Evolutionary conservation across 345 rosid species (phyloP).

Genomic region (Lepidium sativum): DNA sequence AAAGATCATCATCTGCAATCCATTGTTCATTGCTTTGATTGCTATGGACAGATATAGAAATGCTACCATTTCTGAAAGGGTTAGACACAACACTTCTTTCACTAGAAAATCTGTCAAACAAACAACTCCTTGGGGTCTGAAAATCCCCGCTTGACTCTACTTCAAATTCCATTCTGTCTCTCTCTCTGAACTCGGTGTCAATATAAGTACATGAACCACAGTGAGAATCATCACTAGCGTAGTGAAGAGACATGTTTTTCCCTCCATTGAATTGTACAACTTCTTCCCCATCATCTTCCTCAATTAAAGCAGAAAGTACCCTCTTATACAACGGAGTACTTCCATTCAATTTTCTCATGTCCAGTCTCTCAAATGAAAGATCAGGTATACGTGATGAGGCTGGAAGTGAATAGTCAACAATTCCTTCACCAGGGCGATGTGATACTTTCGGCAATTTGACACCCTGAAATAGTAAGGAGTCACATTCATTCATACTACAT

Average conservation of each 20-base stretch:
- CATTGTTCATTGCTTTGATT: conserved; percentile 70
- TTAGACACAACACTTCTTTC: conserved; percentile 60
- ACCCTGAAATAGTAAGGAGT: conserved; percentile 32
- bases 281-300: conserved; percentile 88
- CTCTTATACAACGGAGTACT: conserved; percentile 72
- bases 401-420: conserved; percentile 32
- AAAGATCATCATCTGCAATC: conserved; percentile 61
- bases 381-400: conserved; percentile 32
- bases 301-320: conserved; percentile 87
- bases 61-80: conserved; percentile 50
- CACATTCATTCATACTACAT: background rate
- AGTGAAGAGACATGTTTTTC: conserved; percentile 67
- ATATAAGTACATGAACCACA: conserved; percentile 88
- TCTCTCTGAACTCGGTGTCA: conserved; percentile 72
- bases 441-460: conserved; percentile 32
- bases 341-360: conserved; percentile 49
- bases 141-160: conserved; percentile 72
- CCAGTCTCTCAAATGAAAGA: conserved; percentile 40
- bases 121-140: conserved; percentile 54
- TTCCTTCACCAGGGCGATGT: conserved; percentile 33
- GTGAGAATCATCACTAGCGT: conserved; percentile 93
- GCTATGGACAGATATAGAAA: conserved; percentile 60
- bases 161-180: conserved; percentile 91
- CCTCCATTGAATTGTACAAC: conserved; percentile 48
- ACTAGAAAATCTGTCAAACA: conserved; percentile 59